Percentiles rank a stretch among this genome's conserved stretches.
These are phyloP conservation scores for Aspergillus fischeri DNA, from an alignment of 2,329 filamentous ascomycete species.

Conservation along the genomic window DNA sequence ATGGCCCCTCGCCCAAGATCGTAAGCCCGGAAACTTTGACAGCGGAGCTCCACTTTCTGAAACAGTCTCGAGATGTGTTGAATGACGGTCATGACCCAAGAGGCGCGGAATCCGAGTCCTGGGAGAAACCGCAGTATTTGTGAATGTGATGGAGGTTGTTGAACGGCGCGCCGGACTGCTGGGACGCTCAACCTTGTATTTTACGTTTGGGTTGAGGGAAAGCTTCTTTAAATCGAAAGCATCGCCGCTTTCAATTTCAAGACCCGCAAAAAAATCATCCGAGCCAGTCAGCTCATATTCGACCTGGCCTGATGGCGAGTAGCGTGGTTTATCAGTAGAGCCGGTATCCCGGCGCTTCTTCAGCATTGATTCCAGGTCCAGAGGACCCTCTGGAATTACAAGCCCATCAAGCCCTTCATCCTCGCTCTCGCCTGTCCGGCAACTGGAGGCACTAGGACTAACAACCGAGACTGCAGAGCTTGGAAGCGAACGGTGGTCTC, in stretches of 20 bases:
- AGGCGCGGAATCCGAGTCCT: conserved; percentile 76
- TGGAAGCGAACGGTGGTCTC: conserved; percentile 72
- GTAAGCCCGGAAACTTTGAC: conserved; percentile 57
- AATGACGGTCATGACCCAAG: conserved; percentile 65
- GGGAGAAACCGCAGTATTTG: conserved; percentile 62
- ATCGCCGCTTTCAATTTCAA: conserved; percentile 82
- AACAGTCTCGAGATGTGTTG: conserved; percentile 77
- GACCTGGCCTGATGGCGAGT: conserved; percentile 20
- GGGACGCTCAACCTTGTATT: conserved; percentile 69
- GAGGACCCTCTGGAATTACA: conserved; percentile 73
- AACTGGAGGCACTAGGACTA: conserved; percentile 89
- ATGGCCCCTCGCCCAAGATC: conserved; percentile 63
- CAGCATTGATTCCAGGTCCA: conserved; percentile 77
- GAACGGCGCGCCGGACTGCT: conserved; percentile 67
- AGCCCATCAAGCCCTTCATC: conserved; percentile 91
- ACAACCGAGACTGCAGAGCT: conserved; percentile 85
- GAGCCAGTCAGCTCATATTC: conserved; percentile 27
- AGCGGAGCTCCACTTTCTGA: conserved; percentile 81
- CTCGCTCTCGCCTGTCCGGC: conserved; percentile 86
- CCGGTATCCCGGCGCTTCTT: conserved; percentile 61
- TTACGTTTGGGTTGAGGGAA: conserved; percentile 86
- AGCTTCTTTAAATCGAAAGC: conserved; percentile 76
- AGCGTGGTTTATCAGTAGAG: conserved; percentile 25
- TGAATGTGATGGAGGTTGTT: conserved; percentile 85
- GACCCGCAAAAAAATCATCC: conserved; percentile 79